A percentile compares a stretch with the other conserved stretches of the same genome.
Conservation (phyloP, 805 yeast genomes). For the Ogataea polymorpha region DNA sequence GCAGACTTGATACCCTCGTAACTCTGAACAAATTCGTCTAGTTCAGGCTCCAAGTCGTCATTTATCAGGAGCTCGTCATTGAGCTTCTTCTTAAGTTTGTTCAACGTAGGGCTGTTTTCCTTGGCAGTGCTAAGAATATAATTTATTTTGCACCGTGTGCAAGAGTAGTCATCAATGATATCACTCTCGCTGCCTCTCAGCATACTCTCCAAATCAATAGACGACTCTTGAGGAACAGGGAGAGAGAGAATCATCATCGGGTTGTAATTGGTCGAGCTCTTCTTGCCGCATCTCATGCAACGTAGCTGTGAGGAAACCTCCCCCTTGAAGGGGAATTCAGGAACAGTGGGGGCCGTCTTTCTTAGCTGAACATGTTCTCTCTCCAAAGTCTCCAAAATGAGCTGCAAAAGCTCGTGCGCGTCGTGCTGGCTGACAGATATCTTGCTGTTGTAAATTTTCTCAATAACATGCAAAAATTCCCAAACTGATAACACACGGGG, state of each 20-base stretch:
- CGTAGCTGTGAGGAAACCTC: conserved; percentile 60
- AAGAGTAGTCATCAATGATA: conserved; percentile 75
- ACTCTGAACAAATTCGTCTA: conserved; percentile 44
- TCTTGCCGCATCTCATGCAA: conserved; percentile 64
- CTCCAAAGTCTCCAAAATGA: conserved; percentile 73
- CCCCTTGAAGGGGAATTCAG: conserved; percentile 75
- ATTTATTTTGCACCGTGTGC: conserved; percentile 62
- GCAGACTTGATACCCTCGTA: conserved; percentile 33
- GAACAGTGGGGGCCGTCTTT: conserved; percentile 37
- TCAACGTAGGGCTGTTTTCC: conserved; percentile 32
- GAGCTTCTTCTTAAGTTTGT: conserved; percentile 35
- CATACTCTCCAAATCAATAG: conserved; percentile 44
- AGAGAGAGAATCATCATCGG: conserved; percentile 72
- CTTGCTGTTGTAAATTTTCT: conserved; percentile 64
- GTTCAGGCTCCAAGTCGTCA: conserved; percentile 56
- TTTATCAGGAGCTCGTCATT: conserved; percentile 49
- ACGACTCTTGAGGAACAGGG: conserved; percentile 59
- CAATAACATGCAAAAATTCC: conserved; percentile 74
- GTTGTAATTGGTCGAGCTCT: conserved; percentile 54
- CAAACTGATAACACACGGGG: conserved; percentile 66
- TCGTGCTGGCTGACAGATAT: conserved; percentile 87
- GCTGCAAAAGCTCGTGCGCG: conserved; percentile 88
- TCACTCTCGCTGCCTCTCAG: conserved; percentile 59
- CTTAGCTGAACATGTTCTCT: conserved; percentile 52
- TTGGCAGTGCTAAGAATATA: conserved; percentile 36